Evolutionary conservation across 2,329 filamentous ascomycete species (phyloP).

Genomic region (Neopestalotiopsis sp.): DNA sequence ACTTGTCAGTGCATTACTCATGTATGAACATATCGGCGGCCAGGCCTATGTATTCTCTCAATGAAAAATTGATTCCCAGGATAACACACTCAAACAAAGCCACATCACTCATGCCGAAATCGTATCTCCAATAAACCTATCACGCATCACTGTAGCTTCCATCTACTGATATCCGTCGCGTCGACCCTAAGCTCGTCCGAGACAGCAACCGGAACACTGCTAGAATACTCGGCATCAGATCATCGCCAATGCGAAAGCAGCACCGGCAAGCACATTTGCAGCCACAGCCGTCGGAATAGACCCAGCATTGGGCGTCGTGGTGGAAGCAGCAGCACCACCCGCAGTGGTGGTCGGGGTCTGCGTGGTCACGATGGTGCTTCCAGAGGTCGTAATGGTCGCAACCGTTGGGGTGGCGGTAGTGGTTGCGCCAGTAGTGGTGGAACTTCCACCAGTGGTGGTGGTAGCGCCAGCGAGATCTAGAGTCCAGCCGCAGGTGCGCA

Average conservation of each 20-base stretch:
- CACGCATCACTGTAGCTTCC: no score
- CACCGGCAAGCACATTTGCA: not conserved
- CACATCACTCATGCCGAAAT: no score
- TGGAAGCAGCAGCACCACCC: not conserved
- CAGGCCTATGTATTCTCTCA: no score
- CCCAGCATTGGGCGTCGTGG: not conserved
- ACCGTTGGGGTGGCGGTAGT: not conserved
- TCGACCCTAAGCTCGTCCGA: not conserved
- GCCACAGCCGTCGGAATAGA: not conserved
- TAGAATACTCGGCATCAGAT: not conserved
- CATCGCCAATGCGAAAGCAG: not conserved
- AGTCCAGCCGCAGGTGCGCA: conserved; percentile 11
- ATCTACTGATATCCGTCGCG: no score
- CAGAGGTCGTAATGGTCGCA: not conserved
- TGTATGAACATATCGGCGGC: no score
- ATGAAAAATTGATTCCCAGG: no score
- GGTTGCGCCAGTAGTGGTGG: not conserved
- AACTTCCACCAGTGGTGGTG: not conserved
- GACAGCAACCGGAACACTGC: not conserved
- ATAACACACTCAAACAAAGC: no score
- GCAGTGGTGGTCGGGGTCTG: not conserved
- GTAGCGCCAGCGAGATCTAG: not conserved
- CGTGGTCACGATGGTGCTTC: conserved; percentile 5
- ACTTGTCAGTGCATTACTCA: no score
- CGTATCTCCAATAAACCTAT: no score